Base-by-base conservation (phyloP, 495 filamentous ascomycete species). In the Aspergillus incahuasiensis region DNA sequence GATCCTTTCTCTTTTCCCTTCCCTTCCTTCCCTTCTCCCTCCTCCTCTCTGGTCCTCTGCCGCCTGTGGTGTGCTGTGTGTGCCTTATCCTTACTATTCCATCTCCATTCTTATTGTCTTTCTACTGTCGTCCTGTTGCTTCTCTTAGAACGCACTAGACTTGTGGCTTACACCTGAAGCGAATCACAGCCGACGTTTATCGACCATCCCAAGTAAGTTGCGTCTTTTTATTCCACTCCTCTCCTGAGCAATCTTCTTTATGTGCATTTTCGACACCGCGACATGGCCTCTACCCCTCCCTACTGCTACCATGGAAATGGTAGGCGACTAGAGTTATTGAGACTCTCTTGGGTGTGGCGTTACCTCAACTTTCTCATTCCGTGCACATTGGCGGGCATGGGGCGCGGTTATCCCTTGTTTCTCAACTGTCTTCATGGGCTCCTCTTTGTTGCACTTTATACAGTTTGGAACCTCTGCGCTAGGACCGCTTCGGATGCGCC, bases 161-260 rank as follows among this genome's bases (percentile, higher is more conserved):
- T 54, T 54, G 53, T 59, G 55, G 57, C 59, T 64, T 63, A 62
- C 61, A 52, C 51, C 61, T 52, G 21, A 57, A 52, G 55, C 53
- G 46, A 49, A 55, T 38, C 50, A 9, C 65, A 77, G 78, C 76
- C 62, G 79, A 81, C 77, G 74, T 80, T 39, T 81, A 81, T 69
- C 79, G 79, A 40, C 79, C 79, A 60, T 74, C 71, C 61, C 73
- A 75, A 73, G 79, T 81, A 74, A 77, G 79, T 81, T 35, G 30
- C 48, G 6, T 25, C 34, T 57, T 62, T 48, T 56, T 38, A 42
- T 45, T 48, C 30, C 38, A 45, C 42, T 30, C 28, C 40, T 51
- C 45, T 28, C 22, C 47, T 41, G 50, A 30, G 24, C 48, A 15
- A 25, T 28, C 12, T 12, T 49, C 20, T 49, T 49, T 35, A 18